These are phyloP conservation scores for Colletotrichum liaoningense DNA, from an alignment of 2,329 filamentous ascomycete genomes.

Conservation along the genomic window DNA sequence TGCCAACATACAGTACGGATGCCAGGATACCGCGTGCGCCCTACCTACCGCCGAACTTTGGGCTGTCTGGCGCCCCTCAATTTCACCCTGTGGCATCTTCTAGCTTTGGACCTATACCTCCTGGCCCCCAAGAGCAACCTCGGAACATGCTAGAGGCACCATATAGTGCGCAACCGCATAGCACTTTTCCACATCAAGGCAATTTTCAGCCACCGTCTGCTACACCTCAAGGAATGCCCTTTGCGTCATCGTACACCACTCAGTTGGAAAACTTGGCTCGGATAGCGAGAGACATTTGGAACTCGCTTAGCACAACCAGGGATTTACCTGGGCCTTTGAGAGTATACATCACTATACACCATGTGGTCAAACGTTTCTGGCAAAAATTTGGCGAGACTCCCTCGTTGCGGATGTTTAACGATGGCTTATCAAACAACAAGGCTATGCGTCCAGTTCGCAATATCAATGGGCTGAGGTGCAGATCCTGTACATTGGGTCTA, in stretches of 20 bases:
- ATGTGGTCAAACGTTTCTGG: constrained; percentile 68
- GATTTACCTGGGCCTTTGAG: constrained; percentile 72
- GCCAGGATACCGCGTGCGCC: not conserved
- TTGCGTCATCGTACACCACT: constrained; percentile 44
- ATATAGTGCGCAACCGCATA: not conserved
- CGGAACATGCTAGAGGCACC: not conserved
- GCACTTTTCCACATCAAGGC: not conserved
- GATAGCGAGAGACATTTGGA: constrained; percentile 73
- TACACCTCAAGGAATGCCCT: not conserved
- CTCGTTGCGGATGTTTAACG: constrained; percentile 68
- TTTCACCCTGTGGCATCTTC: constrained; percentile 41
- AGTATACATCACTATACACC: constrained; percentile 72
- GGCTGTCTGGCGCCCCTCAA: not conserved
- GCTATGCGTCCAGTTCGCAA: constrained; percentile 68
- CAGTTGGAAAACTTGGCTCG: constrained; percentile 65
- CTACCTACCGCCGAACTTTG: not conserved
- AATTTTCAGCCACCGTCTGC: not conserved
- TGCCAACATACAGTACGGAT: not conserved
- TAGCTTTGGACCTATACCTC: constrained; percentile 38
- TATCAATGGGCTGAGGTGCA: constrained; percentile 66
- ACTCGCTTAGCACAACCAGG: constrained; percentile 67
- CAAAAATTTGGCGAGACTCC: constrained; percentile 67
- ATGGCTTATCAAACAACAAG: constrained; percentile 65
- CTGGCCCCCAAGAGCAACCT: not conserved
- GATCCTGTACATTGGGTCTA: constrained; percentile 53